These are phyloP conservation scores for Ogataea parapolymorpha DNA, from an alignment of 805 yeast genomes.

Conservation along the genomic window DNA sequence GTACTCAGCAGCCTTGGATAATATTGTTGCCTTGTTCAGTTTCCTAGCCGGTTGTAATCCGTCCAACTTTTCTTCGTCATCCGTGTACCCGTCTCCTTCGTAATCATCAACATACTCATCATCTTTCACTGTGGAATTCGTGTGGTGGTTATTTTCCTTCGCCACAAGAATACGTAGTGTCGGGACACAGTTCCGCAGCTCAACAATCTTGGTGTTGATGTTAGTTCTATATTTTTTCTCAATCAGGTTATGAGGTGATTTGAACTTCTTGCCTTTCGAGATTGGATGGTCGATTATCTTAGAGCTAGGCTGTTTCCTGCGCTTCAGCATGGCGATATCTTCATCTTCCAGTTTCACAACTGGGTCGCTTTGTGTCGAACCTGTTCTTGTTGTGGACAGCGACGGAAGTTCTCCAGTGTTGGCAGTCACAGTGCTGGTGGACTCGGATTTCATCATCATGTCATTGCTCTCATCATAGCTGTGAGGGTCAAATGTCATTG, in stretches of 20 bases:
- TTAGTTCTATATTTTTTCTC: slow-evolving; percentile 81
- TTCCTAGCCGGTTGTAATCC: slow-evolving; percentile 76
- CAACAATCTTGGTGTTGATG: slow-evolving; percentile 69
- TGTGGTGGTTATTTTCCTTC: slow-evolving; percentile 37
- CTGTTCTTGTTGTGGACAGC: slow-evolving; percentile 15
- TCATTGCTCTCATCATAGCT: slow-evolving; percentile 2
- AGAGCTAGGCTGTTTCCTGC: slow-evolving; percentile 1
- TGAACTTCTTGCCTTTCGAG: slow-evolving; percentile 38
- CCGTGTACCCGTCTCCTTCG: slow-evolving; percentile 52
- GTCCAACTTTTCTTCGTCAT: slow-evolving; percentile 55
- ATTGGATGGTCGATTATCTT: slow-evolving; percentile 4
- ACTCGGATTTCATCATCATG: slow-evolving; percentile 26
- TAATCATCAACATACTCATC: slow-evolving; percentile 46
- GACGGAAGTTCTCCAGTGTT: slow-evolving; percentile 8
- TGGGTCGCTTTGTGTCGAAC: slow-evolving; percentile 5
- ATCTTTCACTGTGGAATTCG: slow-evolving; percentile 33
- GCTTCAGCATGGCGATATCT: slow-evolving; percentile 2
- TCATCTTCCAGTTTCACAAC: slow-evolving; percentile 3
- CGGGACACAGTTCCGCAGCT: slow-evolving; percentile 77
- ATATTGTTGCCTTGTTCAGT: slow-evolving; percentile 71
- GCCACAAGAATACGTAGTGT: slow-evolving; percentile 50
- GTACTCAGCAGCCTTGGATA: slow-evolving; percentile 74
- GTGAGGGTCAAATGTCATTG: slow-evolving; percentile 13
- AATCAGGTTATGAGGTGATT: slow-evolving; percentile 75
- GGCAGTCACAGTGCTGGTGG: slow-evolving; percentile 29